Percentiles rank a stretch among this genome's conserved stretches.
phyloP scores from a whole-genome alignment of 2,329 filamentous ascomycete species.

The Aspergillus pseudoterreus region DNA sequence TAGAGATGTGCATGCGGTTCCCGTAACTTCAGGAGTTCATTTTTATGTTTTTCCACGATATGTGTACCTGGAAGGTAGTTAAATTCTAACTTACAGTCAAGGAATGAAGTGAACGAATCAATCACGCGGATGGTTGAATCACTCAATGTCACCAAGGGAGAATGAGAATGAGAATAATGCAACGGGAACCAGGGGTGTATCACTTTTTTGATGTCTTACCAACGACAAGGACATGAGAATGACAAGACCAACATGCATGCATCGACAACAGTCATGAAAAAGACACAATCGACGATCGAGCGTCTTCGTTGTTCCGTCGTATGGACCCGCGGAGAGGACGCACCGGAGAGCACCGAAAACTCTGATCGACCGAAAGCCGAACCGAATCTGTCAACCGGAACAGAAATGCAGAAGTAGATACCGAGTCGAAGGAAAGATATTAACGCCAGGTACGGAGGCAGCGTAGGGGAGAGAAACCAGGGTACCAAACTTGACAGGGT shows the following conservation, averaged over 20 bases:
- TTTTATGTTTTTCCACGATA: slow-evolving; percentile 3
- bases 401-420: slow-evolving; percentile 24
- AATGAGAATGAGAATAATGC: slow-evolving; percentile 8
- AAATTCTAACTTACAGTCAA: slow-evolving; percentile 13
- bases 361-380: slow-evolving; percentile 10
- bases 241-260: slow-evolving; percentile 13
- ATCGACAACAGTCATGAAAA: slow-evolving; percentile 10
- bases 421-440: slow-evolving; percentile 23
- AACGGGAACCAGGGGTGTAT: slow-evolving; percentile 18
- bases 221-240: slow-evolving; percentile 6
- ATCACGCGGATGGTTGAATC: slow-evolving; percentile 5
- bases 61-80: slow-evolving; percentile 7
- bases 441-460: slow-evolving; percentile 24
- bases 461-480: slow-evolving; percentile 21
- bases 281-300: slow-evolving; percentile 4
- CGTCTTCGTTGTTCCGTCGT: background rate
- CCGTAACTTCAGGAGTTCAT: background rate
- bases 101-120: slow-evolving; percentile 5
- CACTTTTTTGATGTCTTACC: slow-evolving; percentile 16
- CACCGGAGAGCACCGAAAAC: background rate
- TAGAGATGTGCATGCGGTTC: background rate
- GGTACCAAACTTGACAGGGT: slow-evolving; percentile 27
- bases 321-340: background rate
- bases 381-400: slow-evolving; percentile 19
- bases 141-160: slow-evolving; percentile 1